Conservation (phyloP, 2,329 filamentous ascomycete genomes). For the Kalmusia sp. region DNA sequence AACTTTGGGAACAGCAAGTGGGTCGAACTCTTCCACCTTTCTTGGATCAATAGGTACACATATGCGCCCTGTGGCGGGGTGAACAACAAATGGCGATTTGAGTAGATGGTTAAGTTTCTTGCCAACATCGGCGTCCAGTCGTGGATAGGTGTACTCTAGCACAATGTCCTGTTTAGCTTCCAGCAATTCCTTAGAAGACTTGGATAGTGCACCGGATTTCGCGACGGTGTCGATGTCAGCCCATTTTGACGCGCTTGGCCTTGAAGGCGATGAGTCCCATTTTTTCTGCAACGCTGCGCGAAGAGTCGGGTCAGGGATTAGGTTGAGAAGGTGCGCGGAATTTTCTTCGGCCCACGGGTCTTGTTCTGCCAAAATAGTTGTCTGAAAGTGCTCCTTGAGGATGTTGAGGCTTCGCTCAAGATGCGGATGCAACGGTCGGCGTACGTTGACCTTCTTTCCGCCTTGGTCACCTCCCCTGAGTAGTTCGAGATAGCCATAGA, state of each 20-base stretch:
- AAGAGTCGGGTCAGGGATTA: conserved; percentile 81
- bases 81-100: conserved; percentile 95
- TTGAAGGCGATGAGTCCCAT: conserved; percentile 84
- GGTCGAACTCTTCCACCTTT: conserved; percentile 82
- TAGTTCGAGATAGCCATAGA: conserved; percentile 89
- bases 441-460: conserved; percentile 85
- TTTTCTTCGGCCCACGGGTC: conserved; percentile 83
- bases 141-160: conserved; percentile 96
- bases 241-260: conserved; percentile 85
- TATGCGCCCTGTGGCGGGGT: conserved; percentile 90
- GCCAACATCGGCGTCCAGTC: conserved; percentile 94
- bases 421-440: conserved; percentile 89
- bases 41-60: conserved; percentile 91
- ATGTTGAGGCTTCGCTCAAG: conserved; percentile 84
- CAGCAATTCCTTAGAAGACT: conserved; percentile 76
- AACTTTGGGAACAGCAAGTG: conserved; percentile 86
- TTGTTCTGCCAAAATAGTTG: conserved; percentile 81
- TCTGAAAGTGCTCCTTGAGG: conserved; percentile 82
- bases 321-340: conserved; percentile 77
- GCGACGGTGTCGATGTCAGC: conserved; percentile 89
- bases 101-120: conserved; percentile 98
- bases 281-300: conserved; percentile 84
- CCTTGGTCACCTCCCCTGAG: conserved; percentile 85
- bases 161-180: conserved; percentile 96
- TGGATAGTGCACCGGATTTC: conserved; percentile 73